These are phyloP conservation scores for Pouteria glomerata DNA, from an alignment of 148 eudicot genomes.

Conservation along the genomic window DNA sequence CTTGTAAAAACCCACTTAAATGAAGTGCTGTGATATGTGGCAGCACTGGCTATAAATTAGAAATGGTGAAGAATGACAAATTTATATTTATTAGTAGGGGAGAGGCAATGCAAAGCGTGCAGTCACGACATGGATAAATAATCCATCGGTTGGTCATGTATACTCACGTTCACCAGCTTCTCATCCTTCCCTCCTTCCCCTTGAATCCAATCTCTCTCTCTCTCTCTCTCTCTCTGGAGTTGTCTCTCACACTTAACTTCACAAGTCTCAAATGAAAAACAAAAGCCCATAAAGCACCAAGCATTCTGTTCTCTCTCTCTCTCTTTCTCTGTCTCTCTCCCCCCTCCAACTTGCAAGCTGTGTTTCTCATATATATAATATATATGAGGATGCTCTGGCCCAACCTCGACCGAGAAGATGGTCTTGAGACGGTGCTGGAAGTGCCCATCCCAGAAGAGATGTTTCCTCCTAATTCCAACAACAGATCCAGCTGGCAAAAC, in stretches of 20 bases:
- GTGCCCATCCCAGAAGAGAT: conserved; percentile 92
- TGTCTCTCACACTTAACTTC: no score
- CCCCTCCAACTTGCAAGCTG: no score
- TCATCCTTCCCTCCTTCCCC: conserved; percentile 14
- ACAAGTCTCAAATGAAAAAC: neutral
- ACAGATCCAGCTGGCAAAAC: conserved; percentile 46
- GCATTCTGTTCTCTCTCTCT: neutral
- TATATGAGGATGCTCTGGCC: conserved; percentile 95
- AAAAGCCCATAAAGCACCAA: neutral
- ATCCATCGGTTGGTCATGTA: conserved; percentile 34
- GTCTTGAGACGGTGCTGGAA: conserved; percentile 84
- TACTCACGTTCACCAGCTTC: conserved; percentile 19
- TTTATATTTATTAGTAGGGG: no score
- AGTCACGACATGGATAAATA: conserved; percentile 37
- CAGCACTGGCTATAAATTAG: no score
- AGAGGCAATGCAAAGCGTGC: conserved; percentile 34
- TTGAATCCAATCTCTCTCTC: conserved; percentile 15
- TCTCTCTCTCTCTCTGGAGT: neutral
- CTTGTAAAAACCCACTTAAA: no score
- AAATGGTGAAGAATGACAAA: no score
- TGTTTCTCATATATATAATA: no score
- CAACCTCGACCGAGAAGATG: conserved; percentile 72
- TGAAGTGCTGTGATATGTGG: no score
- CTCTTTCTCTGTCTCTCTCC: neutral
- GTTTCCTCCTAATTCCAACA: conserved; percentile 39